Base-by-base conservation (phyloP, 2,329 filamentous ascomycete species). In the Thielaviopsis populi region DNA sequence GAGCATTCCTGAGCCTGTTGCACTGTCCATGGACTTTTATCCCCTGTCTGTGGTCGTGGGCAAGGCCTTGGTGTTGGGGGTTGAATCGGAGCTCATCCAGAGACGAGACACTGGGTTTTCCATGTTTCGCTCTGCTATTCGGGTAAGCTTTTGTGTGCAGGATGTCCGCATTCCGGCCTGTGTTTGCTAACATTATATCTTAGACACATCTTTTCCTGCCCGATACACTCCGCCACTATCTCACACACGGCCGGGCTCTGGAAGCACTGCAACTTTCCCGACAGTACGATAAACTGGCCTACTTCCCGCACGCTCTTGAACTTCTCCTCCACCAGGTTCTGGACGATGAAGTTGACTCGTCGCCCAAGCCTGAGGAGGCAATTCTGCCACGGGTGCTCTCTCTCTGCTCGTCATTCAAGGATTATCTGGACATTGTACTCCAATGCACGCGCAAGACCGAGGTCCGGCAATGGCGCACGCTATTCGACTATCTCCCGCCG, bases 381-480 rank as follows among this genome's bases (percentile, higher is more conserved):
- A 75, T 88, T 68, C 71, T 91, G 70, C 80, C 84, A 70, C 74
- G 85, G 2, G 83, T 86, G 1, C 72, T 85, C 24, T 85, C 82
- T 0, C 77, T 86, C 8, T 72, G 85, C 65, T 88, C 87, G 0
- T 89, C 86, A 0, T 88, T 90, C 73, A 86, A 85, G 64, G 84
- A 90, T 65, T 99, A 96, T 71, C 84, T 97, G 17, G 92, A 97
- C 70, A 94, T 97, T 65, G 86, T 99, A 27, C 87, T 99, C 22
- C 94, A 95, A 74, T 99, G 94, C 75, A 96, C 94, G 1, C 87
- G 94, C 63, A 99, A 99, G 75, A 99, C 94, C 0, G 94, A 99
- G 72, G 85, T 96, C 7, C 85, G 92, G 46, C 95, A 90, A 64
- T 99, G 94, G 94, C 85, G 88, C 66, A 96, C 94, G 0, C 79